phyloP scores from a whole-genome alignment of 495 filamentous ascomycete species.

The Xylaria acuta region DNA sequence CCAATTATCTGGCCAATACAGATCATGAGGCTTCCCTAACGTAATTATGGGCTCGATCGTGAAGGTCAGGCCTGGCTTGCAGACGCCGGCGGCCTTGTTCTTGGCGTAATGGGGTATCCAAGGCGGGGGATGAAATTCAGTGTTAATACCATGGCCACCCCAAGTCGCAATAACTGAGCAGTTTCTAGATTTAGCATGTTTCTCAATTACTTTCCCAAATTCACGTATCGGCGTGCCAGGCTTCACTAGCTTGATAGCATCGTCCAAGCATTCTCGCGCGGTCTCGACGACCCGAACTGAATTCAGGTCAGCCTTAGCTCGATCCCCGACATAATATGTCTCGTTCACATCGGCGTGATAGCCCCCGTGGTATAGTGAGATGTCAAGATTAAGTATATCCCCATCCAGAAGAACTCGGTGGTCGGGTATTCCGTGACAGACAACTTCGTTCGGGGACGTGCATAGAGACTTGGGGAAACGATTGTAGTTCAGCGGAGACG shows the following conservation, averaged over 20 bases:
- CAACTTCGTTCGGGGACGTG: slow-evolving; percentile 91
- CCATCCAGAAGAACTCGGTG: slow-evolving; percentile 75
- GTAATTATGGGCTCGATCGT: slow-evolving; percentile 91
- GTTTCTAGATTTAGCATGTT: slow-evolving; percentile 72
- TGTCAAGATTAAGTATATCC: slow-evolving; percentile 87
- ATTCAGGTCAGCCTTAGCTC: slow-evolving; percentile 71
- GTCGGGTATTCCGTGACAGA: slow-evolving; percentile 90
- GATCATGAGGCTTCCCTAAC: slow-evolving; percentile 70
- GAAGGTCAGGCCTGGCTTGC: slow-evolving; percentile 86
- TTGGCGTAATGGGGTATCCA: slow-evolving; percentile 86
- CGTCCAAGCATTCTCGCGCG: slow-evolving; percentile 73
- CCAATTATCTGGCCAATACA: slow-evolving; percentile 88
- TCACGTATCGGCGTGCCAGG: slow-evolving; percentile 82
- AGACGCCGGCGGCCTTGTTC: slow-evolving; percentile 84
- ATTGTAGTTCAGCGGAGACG: slow-evolving; percentile 91
- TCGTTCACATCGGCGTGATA: slow-evolving; percentile 89
- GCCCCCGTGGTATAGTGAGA: slow-evolving; percentile 83
- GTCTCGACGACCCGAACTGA: slow-evolving; percentile 81
- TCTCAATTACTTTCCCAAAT: slow-evolving; percentile 82
- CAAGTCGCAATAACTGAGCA: slow-evolving; percentile 83
- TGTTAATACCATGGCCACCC: slow-evolving; percentile 85
- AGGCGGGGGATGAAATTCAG: slow-evolving; percentile 79
- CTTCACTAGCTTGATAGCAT: slow-evolving; percentile 81
- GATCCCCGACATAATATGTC: slow-evolving; percentile 86
- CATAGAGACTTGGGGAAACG: slow-evolving; percentile 97